These are phyloP conservation scores for Pythium biforme DNA, from an alignment of 352 stramenopile genomes.

Conservation along the genomic window DNA sequence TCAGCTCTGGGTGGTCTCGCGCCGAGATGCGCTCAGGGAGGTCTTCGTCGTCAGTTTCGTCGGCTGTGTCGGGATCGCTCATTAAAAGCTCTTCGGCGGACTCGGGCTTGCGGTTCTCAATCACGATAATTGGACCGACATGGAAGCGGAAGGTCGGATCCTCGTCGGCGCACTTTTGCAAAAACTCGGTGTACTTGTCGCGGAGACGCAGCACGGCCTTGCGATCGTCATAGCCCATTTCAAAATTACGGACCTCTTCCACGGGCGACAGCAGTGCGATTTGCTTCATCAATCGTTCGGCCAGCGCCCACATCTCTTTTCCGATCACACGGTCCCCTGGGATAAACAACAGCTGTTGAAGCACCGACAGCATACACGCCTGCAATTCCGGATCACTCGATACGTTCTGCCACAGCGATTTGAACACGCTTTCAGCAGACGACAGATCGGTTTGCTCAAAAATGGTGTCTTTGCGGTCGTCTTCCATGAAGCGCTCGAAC, in stretches of 20 bases:
- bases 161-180: conserved; percentile 68
- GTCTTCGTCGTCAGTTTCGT: conserved; percentile 72
- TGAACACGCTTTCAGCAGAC: conserved; percentile 67
- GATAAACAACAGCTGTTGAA: conserved; percentile 87
- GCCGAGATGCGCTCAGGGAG: conserved; percentile 33
- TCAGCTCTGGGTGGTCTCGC: conserved; percentile 61
- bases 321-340: conserved; percentile 75
- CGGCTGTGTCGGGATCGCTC: conserved; percentile 47
- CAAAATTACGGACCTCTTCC: conserved; percentile 77
- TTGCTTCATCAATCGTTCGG: conserved; percentile 77
- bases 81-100: conserved; percentile 43
- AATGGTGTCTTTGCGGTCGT: conserved; percentile 85
- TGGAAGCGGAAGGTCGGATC: conserved; percentile 65
- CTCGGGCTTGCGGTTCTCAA: conserved; percentile 64
- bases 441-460: conserved; percentile 79
- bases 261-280: conserved; percentile 72
- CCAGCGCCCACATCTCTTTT: conserved; percentile 86
- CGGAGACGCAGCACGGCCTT: conserved; percentile 73
- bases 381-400: conserved; percentile 62
- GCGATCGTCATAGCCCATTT: conserved; percentile 79
- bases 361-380: conserved; percentile 69
- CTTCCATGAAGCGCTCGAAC: conserved; percentile 87
- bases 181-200: conserved; percentile 73
- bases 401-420: conserved; percentile 53
- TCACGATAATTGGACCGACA: conserved; percentile 74